Base-by-base conservation (phyloP, 192 early-diverging fungal genomes). In the Diversispora epigaea region DNA sequence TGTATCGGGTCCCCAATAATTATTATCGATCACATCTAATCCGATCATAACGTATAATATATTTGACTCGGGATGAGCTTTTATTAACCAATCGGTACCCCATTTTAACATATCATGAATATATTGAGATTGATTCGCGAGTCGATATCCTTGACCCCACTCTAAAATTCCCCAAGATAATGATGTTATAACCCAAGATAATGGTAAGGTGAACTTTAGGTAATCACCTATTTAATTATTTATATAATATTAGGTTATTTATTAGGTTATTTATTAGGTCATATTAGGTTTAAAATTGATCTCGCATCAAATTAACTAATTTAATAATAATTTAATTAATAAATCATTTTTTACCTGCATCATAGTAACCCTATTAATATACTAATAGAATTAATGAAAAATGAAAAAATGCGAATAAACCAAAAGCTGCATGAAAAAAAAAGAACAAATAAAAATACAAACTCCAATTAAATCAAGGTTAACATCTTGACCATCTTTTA, bases 21-120 rank as follows among this genome's bases (percentile, higher is more conserved):
- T 84, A 65, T 88, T 85, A 62, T 88, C 86, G 39, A 88, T 46
- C 32, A 65, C 46, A 39, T 55, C 71, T 12, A 73, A 40, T 8
- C 86, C 86, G 14, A 88, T 80, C 73, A 86, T 84, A 41, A 84
- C 84, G 72, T 77, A 84, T 22, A 89, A 76, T 17, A 77, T 79
- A 74, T 87, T 79, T 49, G 81, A 58, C 39, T 86, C 73, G 67
- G 86, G 85, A 76, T 89, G 85, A 3, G 86, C 86, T 62, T 85
- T 82, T 49, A 87, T 85, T 54, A 89, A 57, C 86, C 87, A 89
- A 62, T 89, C 87, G 50, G 82, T 89, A 49, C 87, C 85, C 85
- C 85, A 88, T 57, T 83, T 84, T 3, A 89, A 41, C 82, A 82
- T 87, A 65, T 80, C 80, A 57, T 77, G 47, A 1, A 89, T 60